Base-by-base conservation (phyloP, 2,329 filamentous ascomycete species). In the Fusarium nelsonii region DNA sequence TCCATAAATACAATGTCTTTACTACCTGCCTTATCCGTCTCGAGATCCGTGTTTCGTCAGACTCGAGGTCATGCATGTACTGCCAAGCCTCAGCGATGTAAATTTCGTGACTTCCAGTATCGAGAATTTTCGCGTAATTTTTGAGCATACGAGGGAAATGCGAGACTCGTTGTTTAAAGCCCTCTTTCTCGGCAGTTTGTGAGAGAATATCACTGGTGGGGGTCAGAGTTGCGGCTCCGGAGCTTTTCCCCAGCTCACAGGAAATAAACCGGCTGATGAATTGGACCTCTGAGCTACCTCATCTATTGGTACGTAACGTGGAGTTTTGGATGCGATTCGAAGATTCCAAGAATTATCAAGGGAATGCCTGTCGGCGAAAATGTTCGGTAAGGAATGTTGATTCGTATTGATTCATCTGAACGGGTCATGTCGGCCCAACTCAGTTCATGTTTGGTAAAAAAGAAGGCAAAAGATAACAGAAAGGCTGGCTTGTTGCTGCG, bases 201-300 rank as follows among this genome's bases (percentile, higher is more conserved):
- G 51, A 32, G 28, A 45, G 41, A 48, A 57, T 55, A 16, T 30
- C 18, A 23, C 26, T 44, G 37, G 63, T 54, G 67, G 67, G 67
- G 51, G 63, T 49, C 34, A 10, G 28, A 43, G 11, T 26, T 70
- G 67, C 66, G 66, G 66, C 66, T 69, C 66, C 37, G 45, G 63
- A 70, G 46, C 57, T 51, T 50, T 45, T 68, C 67, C 58, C 67
- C 66, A 70, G 58, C 50, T 55, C 45, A 26, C 37, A 55, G 67
- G 67, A 64, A 65, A 70, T 60, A 68, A 60, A 57, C 48, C 66
- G 67, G 63, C 43, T 33, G 34, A 9, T 46, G 12, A 32, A n/a
- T 18, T 39, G 12, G 26, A 37, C 32, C 15, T 34, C 46, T 37
- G 46, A 7, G 46, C 23, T 37, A 50, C 23, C 7, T 39, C 26